Percentiles rank a stretch among this genome's conserved stretches.
These are phyloP conservation scores for Solanum bulbocastanum DNA, from an alignment of 257 asterid species.

Conservation along the genomic window DNA sequence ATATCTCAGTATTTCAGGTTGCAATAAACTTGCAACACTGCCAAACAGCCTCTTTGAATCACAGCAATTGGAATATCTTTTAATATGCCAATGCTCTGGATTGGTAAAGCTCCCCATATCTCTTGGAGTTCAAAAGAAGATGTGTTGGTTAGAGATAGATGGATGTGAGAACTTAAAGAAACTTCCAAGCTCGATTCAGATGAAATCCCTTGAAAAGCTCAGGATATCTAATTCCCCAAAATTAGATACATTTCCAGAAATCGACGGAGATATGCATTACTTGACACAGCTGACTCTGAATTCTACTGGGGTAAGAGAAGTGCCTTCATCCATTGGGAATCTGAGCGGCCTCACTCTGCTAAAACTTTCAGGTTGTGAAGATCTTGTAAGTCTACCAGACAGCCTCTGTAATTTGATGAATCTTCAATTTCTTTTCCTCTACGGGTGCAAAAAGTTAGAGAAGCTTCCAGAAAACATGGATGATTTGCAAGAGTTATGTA, in stretches of 20 bases:
- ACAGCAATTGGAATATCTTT: accelerated
- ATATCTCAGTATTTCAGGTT: background rate
- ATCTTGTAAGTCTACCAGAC: background rate
- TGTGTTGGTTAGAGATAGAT: too few species aligned
- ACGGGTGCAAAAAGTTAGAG: background rate
- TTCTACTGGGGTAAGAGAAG: background rate
- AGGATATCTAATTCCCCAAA: background rate
- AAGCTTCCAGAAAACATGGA: background rate
- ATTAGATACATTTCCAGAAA: background rate
- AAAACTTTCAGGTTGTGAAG: background rate
- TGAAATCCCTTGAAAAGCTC: background rate
- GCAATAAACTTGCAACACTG: background rate
- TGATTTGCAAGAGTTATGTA: accelerated
- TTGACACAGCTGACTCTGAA: background rate
- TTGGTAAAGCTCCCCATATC: too few species aligned
- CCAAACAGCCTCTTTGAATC: too few species aligned
- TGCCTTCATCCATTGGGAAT: background rate
- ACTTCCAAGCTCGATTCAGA: background rate
- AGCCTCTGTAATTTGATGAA: background rate
- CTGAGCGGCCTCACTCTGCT: background rate
- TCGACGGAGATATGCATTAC: background rate
- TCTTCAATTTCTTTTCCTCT: accelerated
- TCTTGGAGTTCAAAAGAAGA: too few species aligned
- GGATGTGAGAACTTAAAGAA: background rate
- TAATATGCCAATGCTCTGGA: too few species aligned